Evolutionary conservation across 352 stramenopile genomes (phyloP), one percentile per base, ranked within the genome.

Genomic region (Aphanomyces euteiches): DNA sequence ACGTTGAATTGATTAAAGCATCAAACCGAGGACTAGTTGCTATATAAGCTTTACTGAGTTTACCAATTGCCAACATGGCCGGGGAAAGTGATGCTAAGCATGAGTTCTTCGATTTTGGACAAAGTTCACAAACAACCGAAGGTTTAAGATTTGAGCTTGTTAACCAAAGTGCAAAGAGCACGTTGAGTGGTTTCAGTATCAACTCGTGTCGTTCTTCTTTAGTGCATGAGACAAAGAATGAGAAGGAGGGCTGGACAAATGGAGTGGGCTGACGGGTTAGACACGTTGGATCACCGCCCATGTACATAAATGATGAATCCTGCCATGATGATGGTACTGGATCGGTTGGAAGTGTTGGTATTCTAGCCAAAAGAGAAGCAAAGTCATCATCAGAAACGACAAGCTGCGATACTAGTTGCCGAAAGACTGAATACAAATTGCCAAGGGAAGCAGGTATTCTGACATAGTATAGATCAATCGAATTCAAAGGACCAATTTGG

Each of bases 401-500:
- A 0, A 37, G 17, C 28, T n/a, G 13, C 8, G 47, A n/a, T 1
- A 67, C 8, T 12, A n/a, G 17, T 8, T 17, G 6, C 17, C 38
- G 63, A 69, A 59, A 69, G 0, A 39, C 39, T 28, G 40, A 21
- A 13, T 36, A 38, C 3, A 69, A 34, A 13, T 34, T 36, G 15
- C 37, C 12, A n/a, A 69, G 13, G 7, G 47, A 41, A 5, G 6
- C 5, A 7, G 64, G 64, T 7, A 45, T 2, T n/a, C 47, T 13
- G 4, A 54, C 64, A 19, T 34, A 61, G n/a, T 63, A 53, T 8
- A 70, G 37, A 38, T 70, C 64, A 2, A 70, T 37, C 10, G 64
- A 61, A 17, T 48, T 48, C n/a, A 70, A 70, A 8, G 64, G 45
- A 40, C 64, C 64, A 34, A 70, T 70, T 12, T 48, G 19, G n/a